Evolutionary conservation across 2,329 filamentous ascomycete species (phyloP).

Genomic region (Aspergillus amoenus): DNA sequence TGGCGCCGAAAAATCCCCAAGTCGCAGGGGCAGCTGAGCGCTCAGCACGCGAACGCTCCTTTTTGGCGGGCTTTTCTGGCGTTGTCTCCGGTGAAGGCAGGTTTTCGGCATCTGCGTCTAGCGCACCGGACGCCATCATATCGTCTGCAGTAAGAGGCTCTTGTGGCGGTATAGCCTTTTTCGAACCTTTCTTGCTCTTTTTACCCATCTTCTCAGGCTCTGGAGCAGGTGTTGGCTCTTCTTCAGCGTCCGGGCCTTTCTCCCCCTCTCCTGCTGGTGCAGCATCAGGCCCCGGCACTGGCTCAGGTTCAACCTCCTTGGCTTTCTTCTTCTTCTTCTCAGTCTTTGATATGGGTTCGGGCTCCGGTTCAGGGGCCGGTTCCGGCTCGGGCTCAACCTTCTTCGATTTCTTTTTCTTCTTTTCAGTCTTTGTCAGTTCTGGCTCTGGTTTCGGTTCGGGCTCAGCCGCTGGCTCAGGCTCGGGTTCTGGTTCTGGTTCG

Average conservation of each 20-base stretch:
- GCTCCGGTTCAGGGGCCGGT: constrained; percentile 28
- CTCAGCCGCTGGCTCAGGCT: constrained; percentile 18
- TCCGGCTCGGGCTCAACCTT: constrained; percentile 25
- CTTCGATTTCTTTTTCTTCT: constrained; percentile 29
- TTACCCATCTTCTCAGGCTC: constrained; percentile 29
- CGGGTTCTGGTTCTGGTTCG: constrained; percentile 25
- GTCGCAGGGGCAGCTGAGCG: constrained; percentile 65
- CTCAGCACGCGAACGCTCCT: constrained; percentile 73
- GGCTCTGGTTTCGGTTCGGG: constrained; percentile 17
- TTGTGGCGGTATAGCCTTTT: constrained; percentile 32
- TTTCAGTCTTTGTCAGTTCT: constrained; percentile 27
- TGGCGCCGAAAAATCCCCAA: constrained; percentile 74
- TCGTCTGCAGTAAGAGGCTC: constrained; percentile 53
- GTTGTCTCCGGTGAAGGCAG: constrained; percentile 56
- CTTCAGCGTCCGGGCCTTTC: constrained; percentile 18
- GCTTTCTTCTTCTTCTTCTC: constrained; percentile 28
- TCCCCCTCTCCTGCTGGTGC: constrained; percentile 17
- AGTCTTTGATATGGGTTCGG: constrained; percentile 24
- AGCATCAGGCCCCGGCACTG: constrained; percentile 14
- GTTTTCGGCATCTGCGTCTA: constrained; percentile 24
- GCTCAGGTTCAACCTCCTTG: constrained; percentile 13
- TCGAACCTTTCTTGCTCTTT: constrained; percentile 35
- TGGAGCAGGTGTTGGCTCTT: constrained; percentile 27
- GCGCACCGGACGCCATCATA: constrained; percentile 21
- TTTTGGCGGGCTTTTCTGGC: constrained; percentile 61